phyloP scores from a whole-genome alignment of 2,329 filamentous ascomycete genomes.

The Arthrobotrys musiformis region DNA sequence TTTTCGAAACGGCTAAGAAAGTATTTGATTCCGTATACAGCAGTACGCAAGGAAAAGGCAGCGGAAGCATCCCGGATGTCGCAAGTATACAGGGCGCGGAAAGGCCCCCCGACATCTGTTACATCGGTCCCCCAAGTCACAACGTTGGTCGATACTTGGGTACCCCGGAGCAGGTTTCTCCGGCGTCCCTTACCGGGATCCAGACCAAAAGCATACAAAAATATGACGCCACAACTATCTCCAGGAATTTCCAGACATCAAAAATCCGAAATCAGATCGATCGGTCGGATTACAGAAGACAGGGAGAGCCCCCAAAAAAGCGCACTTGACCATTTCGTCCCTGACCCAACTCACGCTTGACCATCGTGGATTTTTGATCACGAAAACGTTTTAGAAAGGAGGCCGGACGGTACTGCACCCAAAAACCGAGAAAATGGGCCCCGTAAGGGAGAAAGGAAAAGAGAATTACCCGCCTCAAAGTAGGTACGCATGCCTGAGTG shows the following conservation, averaged over 20 bases:
- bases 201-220: background rate
- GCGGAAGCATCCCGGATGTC: background rate
- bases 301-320: background rate
- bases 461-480: background rate
- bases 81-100: conserved; percentile 17
- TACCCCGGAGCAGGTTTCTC: background rate
- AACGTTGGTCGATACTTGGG: background rate
- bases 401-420: too few relatives aligned
- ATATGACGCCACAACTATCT: conserved; percentile 12
- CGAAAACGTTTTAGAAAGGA: background rate
- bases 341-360: background rate
- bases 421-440: background rate
- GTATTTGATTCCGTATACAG: background rate
- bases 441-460: too few relatives aligned
- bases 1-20: background rate
- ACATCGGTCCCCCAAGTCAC: background rate
- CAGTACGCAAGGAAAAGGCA: background rate
- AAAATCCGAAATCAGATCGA: background rate
- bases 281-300: too few relatives aligned
- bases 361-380: background rate
- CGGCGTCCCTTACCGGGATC: background rate
- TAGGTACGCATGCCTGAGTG: background rate
- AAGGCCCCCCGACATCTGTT: background rate
- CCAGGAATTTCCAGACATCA: background rate
- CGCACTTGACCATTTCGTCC: background rate